Evolutionary conservation across 2,329 filamentous ascomycete species (phyloP).

Genomic region (Neocucurbitaria cava): DNA sequence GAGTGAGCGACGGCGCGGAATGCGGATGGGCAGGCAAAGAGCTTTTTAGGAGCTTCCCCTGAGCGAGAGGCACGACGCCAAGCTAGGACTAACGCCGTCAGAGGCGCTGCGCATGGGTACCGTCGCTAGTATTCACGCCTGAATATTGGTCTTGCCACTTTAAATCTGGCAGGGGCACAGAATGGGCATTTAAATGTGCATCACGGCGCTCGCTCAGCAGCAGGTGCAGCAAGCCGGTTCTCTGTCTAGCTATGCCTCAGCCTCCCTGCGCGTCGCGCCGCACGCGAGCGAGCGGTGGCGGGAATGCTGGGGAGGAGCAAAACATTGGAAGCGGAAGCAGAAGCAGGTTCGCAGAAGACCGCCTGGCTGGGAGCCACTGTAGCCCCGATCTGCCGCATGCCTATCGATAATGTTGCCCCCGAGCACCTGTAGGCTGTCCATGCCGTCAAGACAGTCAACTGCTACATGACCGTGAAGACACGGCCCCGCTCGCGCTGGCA

Average conservation of each 20-base stretch:
- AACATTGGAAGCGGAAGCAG: constrained; percentile 3
- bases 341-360: constrained; percentile 19
- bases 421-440: not conserved
- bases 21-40: constrained; percentile 37
- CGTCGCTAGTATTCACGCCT: constrained; percentile 30
- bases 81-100: constrained; percentile 33
- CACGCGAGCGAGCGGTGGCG: constrained; percentile 11
- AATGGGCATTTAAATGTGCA: not conserved
- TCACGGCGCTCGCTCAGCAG: not conserved
- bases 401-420: constrained; percentile 21
- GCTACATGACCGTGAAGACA: too few species aligned
- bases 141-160: constrained; percentile 27
- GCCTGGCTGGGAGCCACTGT: constrained; percentile 20
- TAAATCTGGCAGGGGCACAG: constrained; percentile 17
- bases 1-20: constrained; percentile 41
- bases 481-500: not conserved
- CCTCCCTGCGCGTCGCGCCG: constrained; percentile 2
- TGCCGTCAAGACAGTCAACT: constrained; percentile 1
- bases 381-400: constrained; percentile 27
- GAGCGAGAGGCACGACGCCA: constrained; percentile 36
- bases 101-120: constrained; percentile 30
- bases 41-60: constrained; percentile 42
- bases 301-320: constrained; percentile 15
- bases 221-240: not conserved
- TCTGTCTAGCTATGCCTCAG: not conserved